Evolutionary conservation across 2,329 filamentous ascomycete genomes (phyloP).

Genomic region (Zopfia rhizophila): DNA sequence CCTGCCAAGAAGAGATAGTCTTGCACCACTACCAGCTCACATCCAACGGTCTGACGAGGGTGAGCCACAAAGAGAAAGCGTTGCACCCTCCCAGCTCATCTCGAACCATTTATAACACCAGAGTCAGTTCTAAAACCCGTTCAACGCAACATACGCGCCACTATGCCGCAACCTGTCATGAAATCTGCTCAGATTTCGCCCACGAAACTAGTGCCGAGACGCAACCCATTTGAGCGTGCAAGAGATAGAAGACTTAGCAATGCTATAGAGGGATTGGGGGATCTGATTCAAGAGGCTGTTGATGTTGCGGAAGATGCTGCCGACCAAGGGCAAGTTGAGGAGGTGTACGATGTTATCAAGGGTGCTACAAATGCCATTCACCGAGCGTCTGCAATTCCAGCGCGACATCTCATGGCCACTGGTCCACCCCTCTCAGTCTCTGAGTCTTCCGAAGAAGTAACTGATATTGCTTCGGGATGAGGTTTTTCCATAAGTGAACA

Average conservation of each 20-base stretch:
- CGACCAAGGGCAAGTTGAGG: constrained; percentile 43
- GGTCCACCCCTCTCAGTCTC: constrained; percentile 6
- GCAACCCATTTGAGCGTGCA: constrained; percentile 29
- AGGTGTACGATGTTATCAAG: constrained; percentile 54
- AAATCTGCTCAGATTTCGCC: constrained; percentile 34
- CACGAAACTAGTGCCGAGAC: constrained; percentile 31
- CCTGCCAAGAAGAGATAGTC: constrained; percentile 27
- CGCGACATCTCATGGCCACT: constrained; percentile 29
- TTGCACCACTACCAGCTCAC: constrained; percentile 29
- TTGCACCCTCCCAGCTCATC: constrained; percentile 37
- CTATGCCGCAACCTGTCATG: constrained; percentile 25
- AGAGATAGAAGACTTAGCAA: constrained; percentile 34
- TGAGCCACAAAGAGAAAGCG: constrained; percentile 27
- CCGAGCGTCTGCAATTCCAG: constrained; percentile 37
- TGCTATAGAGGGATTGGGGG: constrained; percentile 53
- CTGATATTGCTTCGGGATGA: not conserved
- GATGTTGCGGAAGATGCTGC: constrained; percentile 47
- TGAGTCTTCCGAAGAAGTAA: constrained; percentile 1
- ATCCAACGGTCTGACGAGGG: constrained; percentile 19
- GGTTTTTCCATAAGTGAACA: no score
- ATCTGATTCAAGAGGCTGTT: constrained; percentile 56
- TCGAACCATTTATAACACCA: constrained; percentile 30
- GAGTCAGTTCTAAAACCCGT: constrained; percentile 21
- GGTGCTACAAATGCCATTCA: constrained; percentile 49
- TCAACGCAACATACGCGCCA: constrained; percentile 12